Conservation (phyloP, 257 asterid genomes). For the Cruciata laevipes region DNA sequence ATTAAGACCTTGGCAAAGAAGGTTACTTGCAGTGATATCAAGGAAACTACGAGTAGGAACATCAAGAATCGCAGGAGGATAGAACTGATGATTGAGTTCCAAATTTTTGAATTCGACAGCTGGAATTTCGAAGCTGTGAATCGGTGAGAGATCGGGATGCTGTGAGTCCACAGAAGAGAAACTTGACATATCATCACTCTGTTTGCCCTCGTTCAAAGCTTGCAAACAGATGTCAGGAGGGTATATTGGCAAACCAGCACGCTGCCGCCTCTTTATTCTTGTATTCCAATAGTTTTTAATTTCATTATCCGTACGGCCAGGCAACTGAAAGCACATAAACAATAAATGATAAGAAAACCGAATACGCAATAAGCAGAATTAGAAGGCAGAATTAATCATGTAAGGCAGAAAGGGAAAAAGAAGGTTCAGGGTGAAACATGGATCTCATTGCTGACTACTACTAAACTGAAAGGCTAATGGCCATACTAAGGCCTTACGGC, state of each 20-base stretch:
- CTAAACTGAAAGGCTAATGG: not conserved
- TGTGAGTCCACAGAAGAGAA: conserved; percentile 38
- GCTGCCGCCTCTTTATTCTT: conserved; percentile 67
- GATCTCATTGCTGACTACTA: not conserved
- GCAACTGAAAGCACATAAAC: conserved; percentile 45
- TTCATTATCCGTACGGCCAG: conserved; percentile 95
- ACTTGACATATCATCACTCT: conserved; percentile 26
- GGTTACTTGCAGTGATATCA: conserved; percentile 41
- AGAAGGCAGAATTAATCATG: not conserved
- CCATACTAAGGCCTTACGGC: not conserved
- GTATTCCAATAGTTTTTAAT: conserved; percentile 90
- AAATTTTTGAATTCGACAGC: conserved; percentile 36
- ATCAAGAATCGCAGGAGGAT: conserved; percentile 35
- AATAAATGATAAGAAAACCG: not conserved
- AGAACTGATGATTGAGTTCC: conserved; percentile 34
- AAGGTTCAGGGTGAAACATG: not conserved
- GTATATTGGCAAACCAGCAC: conserved; percentile 66
- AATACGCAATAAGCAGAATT: not conserved
- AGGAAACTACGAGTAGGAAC: conserved; percentile 32
- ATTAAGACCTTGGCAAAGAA: conserved; percentile 29
- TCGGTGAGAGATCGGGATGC: conserved; percentile 35
- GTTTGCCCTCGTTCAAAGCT: conserved; percentile 40
- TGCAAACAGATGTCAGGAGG: conserved; percentile 57
- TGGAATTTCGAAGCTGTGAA: conserved; percentile 42
- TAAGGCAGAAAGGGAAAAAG: not conserved